Evolutionary conservation across 257 asterid species (phyloP).

Genomic region (Anisodus acutangulus): DNA sequence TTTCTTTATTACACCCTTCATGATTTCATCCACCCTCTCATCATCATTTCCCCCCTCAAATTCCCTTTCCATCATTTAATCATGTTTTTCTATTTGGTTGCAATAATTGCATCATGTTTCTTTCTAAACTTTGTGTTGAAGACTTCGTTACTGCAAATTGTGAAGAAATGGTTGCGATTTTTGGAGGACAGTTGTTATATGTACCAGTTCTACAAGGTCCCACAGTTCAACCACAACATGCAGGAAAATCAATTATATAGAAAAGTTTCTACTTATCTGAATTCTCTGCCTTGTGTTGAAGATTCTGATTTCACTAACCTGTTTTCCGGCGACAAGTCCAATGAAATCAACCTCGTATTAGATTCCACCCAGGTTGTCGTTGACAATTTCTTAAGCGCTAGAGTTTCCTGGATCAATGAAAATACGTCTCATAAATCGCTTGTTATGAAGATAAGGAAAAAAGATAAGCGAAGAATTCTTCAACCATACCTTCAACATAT

Average conservation of each 20-base stretch:
- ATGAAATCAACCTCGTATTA: conserved; percentile 69
- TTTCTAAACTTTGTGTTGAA: conserved; percentile 48
- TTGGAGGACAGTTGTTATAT: conserved; percentile 62
- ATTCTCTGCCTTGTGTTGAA: conserved; percentile 71
- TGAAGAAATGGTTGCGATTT: conserved; percentile 54
- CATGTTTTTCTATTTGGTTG: conserved; percentile 53
- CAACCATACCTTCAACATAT: conserved; percentile 75
- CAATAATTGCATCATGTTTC: conserved; percentile 38
- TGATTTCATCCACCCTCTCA: conserved; percentile 29
- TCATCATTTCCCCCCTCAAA: neutral
- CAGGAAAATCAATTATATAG: conserved; percentile 82
- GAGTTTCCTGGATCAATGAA: conserved; percentile 66
- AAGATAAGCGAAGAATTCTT: conserved; percentile 70
- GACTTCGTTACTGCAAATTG: conserved; percentile 50
- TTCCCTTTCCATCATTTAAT: conserved; percentile 24
- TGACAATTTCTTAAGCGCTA: conserved; percentile 77
- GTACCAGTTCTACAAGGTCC: conserved; percentile 82
- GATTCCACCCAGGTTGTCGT: conserved; percentile 60
- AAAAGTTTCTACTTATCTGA: conserved; percentile 67
- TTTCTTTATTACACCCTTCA: neutral
- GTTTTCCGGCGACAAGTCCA: conserved; percentile 60
- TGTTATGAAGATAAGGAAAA: conserved; percentile 63
- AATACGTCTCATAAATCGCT: conserved; percentile 47
- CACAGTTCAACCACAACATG: conserved; percentile 83
- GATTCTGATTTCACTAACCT: conserved; percentile 88